These are phyloP conservation scores for Stachybotrys chartarum DNA, from an alignment of 2,329 filamentous ascomycete species.

Conservation along the genomic window DNA sequence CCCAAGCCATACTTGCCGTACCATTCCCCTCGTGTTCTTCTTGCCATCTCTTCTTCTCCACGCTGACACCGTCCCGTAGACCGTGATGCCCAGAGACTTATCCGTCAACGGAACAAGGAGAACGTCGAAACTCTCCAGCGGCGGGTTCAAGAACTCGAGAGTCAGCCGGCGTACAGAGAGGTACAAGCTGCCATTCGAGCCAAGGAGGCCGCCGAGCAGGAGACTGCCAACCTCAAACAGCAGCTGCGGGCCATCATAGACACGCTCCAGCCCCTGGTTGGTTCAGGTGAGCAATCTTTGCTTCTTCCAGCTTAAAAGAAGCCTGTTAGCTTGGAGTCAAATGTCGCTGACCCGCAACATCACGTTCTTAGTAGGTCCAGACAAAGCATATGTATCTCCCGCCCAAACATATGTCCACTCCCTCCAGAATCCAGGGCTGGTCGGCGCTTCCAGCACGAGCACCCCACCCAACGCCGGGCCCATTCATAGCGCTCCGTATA, in stretches of 20 bases:
- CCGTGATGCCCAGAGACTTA: constrained; percentile 78
- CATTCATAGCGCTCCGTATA: constrained; percentile 11
- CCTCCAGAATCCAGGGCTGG: constrained; percentile 8
- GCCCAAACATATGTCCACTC: constrained; percentile 17
- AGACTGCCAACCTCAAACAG: constrained; percentile 72
- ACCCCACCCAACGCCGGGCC: neutral
- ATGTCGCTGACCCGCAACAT: no score
- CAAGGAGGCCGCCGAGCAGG: constrained; percentile 69
- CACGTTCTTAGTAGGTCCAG: constrained; percentile 12
- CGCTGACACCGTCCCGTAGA: constrained; percentile 36
- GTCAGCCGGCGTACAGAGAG: constrained; percentile 76
- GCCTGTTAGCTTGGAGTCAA: no score
- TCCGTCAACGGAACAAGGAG: constrained; percentile 72
- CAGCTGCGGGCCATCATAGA: constrained; percentile 59
- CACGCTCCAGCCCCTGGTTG: constrained; percentile 54
- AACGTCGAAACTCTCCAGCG: constrained; percentile 71
- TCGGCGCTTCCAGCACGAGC: neutral
- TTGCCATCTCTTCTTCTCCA: constrained; percentile 2
- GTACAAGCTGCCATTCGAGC: constrained; percentile 68
- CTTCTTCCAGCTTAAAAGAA: neutral
- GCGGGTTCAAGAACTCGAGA: constrained; percentile 67
- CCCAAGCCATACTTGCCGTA: no score
- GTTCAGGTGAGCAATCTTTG: neutral
- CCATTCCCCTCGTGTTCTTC: neutral
- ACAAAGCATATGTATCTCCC: constrained; percentile 25